Evolutionary conservation across 2,329 filamentous ascomycete species (phyloP).

Genomic region (Pseudocercospora eumusae): DNA sequence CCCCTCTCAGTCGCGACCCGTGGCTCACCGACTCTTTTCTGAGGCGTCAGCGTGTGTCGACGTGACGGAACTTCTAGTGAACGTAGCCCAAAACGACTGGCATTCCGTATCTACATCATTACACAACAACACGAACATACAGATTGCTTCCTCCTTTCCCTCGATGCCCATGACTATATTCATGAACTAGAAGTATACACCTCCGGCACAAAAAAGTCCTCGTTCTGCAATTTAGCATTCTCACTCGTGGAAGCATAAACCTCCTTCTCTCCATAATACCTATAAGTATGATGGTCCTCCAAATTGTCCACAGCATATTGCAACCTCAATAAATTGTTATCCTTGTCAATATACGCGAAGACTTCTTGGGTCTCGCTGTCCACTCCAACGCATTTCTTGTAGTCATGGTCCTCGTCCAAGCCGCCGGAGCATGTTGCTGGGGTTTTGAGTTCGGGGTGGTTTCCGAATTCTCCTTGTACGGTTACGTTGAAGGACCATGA

Average conservation of each 20-base stretch:
- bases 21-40: background rate
- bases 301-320: conserved; percentile 23
- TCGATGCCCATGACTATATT: background rate
- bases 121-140: background rate
- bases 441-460: conserved; percentile 25
- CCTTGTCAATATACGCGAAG: conserved; percentile 29
- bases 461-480: conserved; percentile 18
- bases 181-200: conserved; percentile 23
- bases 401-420: conserved; percentile 24
- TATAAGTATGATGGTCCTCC: conserved; percentile 12
- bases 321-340: conserved; percentile 27
- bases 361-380: conserved; percentile 23
- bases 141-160: too few relatives aligned
- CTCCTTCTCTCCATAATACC: conserved; percentile 27
- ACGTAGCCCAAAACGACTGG: background rate
- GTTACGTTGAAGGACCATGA: conserved; percentile 29
- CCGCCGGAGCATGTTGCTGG: conserved; percentile 27
- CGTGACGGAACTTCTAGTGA: background rate
- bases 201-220: conserved; percentile 27
- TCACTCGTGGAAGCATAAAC: conserved; percentile 30
- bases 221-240: conserved; percentile 25
- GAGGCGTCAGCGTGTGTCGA: background rate
- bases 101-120: background rate
- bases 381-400: conserved; percentile 26
- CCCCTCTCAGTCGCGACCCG: too few relatives aligned